phyloP scores from a whole-genome alignment of 805 yeast genomes.

The Lipomyces starkeyi region DNA sequence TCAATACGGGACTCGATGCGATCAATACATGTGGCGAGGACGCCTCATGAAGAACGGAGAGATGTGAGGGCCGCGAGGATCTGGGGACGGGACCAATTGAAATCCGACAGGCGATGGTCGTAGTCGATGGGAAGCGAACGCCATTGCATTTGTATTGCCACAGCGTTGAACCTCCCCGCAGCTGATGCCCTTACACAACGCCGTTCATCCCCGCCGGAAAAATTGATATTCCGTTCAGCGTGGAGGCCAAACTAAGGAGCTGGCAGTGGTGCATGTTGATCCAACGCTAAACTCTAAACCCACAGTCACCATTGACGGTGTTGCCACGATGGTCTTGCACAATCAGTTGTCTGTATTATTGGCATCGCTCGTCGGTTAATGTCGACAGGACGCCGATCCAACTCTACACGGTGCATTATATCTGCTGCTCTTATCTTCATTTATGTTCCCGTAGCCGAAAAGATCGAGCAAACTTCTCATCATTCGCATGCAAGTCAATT shows the following conservation, averaged over 20 bases:
- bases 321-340: not conserved
- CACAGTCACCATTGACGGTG: not conserved
- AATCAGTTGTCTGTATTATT: too few species aligned
- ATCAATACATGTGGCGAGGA: not conserved
- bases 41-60: not conserved
- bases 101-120: not conserved
- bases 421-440: not conserved
- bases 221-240: not conserved
- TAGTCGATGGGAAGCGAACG: not conserved
- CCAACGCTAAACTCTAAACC: not conserved
- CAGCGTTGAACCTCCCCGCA: not conserved
- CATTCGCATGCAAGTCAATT: not conserved
- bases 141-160: not conserved
- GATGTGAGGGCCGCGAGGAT: too few species aligned
- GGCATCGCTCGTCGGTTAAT: too few species aligned
- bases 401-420: too few species aligned
- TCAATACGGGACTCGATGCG: not conserved
- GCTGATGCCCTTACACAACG: not conserved
- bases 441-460: not conserved
- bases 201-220: not conserved
- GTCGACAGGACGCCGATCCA: too few species aligned
- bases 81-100: not conserved
- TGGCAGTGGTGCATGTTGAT: too few species aligned
- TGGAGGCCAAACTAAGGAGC: not conserved
- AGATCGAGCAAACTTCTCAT: not conserved